These are phyloP conservation scores for Aulographum hederae DNA, from an alignment of 2,329 filamentous ascomycete genomes.

Conservation along the genomic window DNA sequence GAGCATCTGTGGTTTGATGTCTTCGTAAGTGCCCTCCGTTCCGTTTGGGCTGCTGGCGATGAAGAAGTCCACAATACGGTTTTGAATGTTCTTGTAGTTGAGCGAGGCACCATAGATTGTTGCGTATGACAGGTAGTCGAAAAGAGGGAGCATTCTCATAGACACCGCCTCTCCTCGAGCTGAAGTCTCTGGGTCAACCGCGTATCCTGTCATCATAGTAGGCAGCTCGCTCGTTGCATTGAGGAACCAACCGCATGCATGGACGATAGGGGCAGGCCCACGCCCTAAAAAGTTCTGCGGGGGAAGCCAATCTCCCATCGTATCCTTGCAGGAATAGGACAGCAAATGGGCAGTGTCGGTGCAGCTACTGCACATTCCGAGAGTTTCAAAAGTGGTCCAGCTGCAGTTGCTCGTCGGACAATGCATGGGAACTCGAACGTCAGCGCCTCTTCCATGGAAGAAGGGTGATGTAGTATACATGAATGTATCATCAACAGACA, in stretches of 20 bases:
- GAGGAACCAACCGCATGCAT: conserved; percentile 4
- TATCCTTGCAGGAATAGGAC: too few relatives aligned
- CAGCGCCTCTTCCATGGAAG: not conserved
- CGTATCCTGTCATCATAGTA: conserved; percentile 4
- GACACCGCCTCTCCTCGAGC: not conserved
- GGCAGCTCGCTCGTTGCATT: conserved; percentile 1
- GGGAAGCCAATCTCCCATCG: too few relatives aligned
- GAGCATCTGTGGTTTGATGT: conserved; percentile 1
- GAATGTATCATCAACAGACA: not conserved
- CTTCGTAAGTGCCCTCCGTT: not conserved
- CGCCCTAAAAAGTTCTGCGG: too few relatives aligned
- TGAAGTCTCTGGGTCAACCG: not conserved
- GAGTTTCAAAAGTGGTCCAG: conserved; percentile 3
- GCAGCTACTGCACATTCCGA: conserved; percentile 5
- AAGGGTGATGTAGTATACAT: not conserved
- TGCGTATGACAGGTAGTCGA: not conserved
- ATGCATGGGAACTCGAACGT: not conserved
- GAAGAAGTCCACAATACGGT: conserved; percentile 4
- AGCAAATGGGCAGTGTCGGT: conserved; percentile 1
- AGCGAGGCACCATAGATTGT: conserved; percentile 2
- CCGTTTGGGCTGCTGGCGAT: conserved; percentile 1
- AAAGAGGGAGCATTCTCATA: not conserved
- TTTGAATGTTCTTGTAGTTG: conserved; percentile 1
- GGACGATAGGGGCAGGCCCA: not conserved
- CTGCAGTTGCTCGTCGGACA: conserved; percentile 5